phyloP scores from a whole-genome alignment of 169 alveolate genomes.

The Cryptosporidium parvum region DNA sequence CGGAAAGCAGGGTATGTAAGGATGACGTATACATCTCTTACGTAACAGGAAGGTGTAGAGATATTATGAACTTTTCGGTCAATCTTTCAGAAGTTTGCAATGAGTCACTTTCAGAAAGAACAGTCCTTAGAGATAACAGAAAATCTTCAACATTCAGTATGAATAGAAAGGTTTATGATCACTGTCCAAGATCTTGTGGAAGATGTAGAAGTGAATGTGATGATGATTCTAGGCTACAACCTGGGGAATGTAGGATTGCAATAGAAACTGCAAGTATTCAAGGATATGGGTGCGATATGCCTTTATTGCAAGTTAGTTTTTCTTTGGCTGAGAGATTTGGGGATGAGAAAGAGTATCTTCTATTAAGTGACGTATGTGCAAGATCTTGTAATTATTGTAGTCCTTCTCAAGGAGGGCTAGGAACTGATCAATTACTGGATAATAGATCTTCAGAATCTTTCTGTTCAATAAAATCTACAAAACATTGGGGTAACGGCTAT shows the following conservation, averaged over 20 bases:
- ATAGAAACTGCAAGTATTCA: slow-evolving; percentile 58
- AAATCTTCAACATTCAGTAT: slow-evolving; percentile 12
- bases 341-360: slow-evolving; percentile 39
- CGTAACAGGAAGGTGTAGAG: slow-evolving; percentile 40
- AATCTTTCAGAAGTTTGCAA: slow-evolving; percentile 32
- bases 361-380: slow-evolving; percentile 53
- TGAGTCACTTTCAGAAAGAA: slow-evolving; percentile 41
- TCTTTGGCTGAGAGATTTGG: slow-evolving; percentile 53
- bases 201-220: slow-evolving; percentile 65
- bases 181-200: slow-evolving; percentile 69
- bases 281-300: slow-evolving; percentile 64
- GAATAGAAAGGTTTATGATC: slow-evolving; percentile 45
- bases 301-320: slow-evolving; percentile 41
- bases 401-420: neutral
- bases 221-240: slow-evolving; percentile 49
- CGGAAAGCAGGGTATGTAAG: neutral
- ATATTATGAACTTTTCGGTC: slow-evolving; percentile 46
- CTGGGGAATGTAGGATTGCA: slow-evolving; percentile 62
- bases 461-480: slow-evolving; percentile 55
- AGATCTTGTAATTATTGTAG: slow-evolving; percentile 65
- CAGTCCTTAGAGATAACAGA: slow-evolving; percentile 3
- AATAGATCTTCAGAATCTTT: neutral
- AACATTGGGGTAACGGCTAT: slow-evolving; percentile 58
- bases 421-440: neutral
- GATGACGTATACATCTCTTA: slow-evolving; percentile 35